Percentiles rank a stretch among this genome's conserved stretches.
phyloP scores from a whole-genome alignment of 2,329 filamentous ascomycete species.

The Colletotrichum sp. region DNA sequence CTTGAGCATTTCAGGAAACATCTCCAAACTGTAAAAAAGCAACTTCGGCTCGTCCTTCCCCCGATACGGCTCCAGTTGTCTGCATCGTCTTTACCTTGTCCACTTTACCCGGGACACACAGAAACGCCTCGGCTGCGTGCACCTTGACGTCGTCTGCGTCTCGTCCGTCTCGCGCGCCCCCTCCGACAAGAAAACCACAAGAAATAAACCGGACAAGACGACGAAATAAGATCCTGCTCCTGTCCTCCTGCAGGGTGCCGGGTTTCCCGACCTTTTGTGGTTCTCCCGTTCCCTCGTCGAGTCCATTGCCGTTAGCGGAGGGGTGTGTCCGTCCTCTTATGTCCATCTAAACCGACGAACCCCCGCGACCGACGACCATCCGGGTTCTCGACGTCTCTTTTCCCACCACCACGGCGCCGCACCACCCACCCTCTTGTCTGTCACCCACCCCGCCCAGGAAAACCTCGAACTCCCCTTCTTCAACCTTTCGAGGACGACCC shows the following conservation, averaged over 20 bases:
- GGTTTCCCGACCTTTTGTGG: slow-evolving; percentile 3
- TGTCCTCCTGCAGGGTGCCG: slow-evolving; percentile 12
- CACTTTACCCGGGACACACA: neutral
- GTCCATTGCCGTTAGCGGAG: neutral
- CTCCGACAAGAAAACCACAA: neutral
- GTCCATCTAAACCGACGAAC: neutral
- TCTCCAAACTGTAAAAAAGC: neutral
- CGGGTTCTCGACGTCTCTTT: slow-evolving; percentile 6
- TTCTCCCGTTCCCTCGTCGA: slow-evolving; percentile 7
- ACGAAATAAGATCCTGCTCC: slow-evolving; percentile 1
- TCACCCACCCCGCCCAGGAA: neutral
- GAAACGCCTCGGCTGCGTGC: neutral
- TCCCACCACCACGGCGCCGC: neutral
- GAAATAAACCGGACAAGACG: neutral
- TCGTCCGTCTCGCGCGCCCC: neutral
- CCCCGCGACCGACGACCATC: slow-evolving; percentile 12
- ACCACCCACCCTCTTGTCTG: neutral
- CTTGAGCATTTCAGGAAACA: neutral
- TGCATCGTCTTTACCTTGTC: neutral
- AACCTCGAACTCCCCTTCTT: neutral
- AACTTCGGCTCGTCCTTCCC: neutral
- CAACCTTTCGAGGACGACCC: neutral
- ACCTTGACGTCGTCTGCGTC: neutral
- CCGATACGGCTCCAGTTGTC: neutral
- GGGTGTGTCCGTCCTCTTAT: slow-evolving; percentile 12